Base-by-base conservation (phyloP, 106 monocot genomes). In the Hemerocallis citrina region DNA sequence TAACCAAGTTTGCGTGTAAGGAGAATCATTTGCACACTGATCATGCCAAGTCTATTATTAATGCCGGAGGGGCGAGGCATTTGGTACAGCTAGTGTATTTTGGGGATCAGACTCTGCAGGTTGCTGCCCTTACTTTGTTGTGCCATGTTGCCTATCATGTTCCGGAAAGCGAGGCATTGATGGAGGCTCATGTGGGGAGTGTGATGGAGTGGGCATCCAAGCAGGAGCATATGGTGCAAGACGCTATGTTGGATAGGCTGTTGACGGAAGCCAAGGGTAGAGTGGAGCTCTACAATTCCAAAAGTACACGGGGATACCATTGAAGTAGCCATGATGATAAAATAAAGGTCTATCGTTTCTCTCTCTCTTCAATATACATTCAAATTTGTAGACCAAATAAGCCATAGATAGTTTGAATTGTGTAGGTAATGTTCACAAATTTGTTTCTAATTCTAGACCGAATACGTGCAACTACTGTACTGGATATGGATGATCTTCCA, bases 261-360 rank as follows among this genome's bases (percentile, higher is more conserved):
- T 55, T 93, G 64, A 73, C 72, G 1, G 88, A 85, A 45, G 78
- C 92, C 5, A 88, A 85, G 71, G 48, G 51, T 10, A 84, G 81
- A 39, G 47, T 93, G 66, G 88, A 93, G 64, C 88, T 93, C 42
- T 92, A 84, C 56, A 86, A 92, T 57, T 84, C 87, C 55, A 80
- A 84, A 81, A 72, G 75, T 30, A 24, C 68, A 1, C 77, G 77
- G 64, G 77, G 64, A 25, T 92, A 83, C 55, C 75, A 80, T 61
- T 85, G 75, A 83, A 6, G 37, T n/a, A n/a, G n/a, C n/a, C n/a
- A n/a, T n/a, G n/a, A n/a, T n/a, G n/a, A n/a, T n/a, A n/a, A n/a
- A n/a, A n/a, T n/a, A n/a, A n/a, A n/a, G n/a, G n/a, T n/a, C n/a
- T n/a, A n/a, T n/a, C n/a, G n/a, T n/a, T n/a, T n/a, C n/a, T n/a